Base-by-base conservation (phyloP, 1,139 yeast genomes). In the Arxiozyma telluris region DNA sequence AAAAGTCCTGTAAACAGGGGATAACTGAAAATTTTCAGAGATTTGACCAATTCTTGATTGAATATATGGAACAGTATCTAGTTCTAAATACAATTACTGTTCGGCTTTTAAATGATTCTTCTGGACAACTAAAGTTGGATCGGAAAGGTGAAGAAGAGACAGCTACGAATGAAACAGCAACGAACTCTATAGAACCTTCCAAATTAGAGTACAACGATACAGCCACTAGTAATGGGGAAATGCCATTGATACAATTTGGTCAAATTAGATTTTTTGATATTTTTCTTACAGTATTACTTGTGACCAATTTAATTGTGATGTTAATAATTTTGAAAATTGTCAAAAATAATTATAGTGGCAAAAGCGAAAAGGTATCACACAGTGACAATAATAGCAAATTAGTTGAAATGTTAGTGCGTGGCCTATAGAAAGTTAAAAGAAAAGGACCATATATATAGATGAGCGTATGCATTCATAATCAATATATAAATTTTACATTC, bases 1-100 rank as follows among this genome's bases (percentile, higher is more conserved):
- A 93, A 65, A 88, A 85, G 63, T 96, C 96, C 30, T 81, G 95
- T 42, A 80, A 83, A 54, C 90, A 86, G 52, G 98, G 98, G 0
- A 97, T 93, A 64, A 78, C 80, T 58, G 83, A 82, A 5, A 83
- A 87, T 7, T 76, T 69, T 1, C 62, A 61, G 22, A 64, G 58
- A 2, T 54, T 72, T 42, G 57, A 63, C 6, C 53, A 56, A 22
- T 52, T 56, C 7, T 44, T 65, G 11, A 51, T 56, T 7, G 52
- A 51, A n/a, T 64, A 58, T 41, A 52, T 65, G 6, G 55, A 48
- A 4, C 30, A 41, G 17, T 48, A 41, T 38, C 6, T 38, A 17
- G 17, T 20, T 15, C 9, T 25, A 17, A 23, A 41, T 11, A 25
- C 39, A 15, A 34, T 34, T 34, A 34, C 39, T 15, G 6, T 34